Conservation (phyloP, 352 stramenopile genomes). For the Phytophthora sp. region DNA sequence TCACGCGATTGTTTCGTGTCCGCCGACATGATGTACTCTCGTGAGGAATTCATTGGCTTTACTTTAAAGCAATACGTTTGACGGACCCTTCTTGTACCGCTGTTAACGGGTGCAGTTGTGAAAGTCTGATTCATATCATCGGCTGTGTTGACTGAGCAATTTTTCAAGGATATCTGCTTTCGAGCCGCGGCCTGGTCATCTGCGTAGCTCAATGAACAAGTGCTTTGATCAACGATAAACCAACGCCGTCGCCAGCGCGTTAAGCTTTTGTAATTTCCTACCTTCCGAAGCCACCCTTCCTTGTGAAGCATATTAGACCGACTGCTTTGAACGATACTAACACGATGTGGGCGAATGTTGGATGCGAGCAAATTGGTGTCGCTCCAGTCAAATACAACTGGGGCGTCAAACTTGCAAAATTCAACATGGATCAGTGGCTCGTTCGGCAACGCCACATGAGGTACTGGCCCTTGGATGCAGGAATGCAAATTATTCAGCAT, state of each 20-base stretch:
- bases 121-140: constrained; percentile 89
- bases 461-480: constrained; percentile 66
- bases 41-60: constrained; percentile 69
- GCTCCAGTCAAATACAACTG: constrained; percentile 78
- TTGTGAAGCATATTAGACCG: constrained; percentile 58
- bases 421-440: constrained; percentile 71
- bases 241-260: constrained; percentile 73
- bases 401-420: constrained; percentile 54
- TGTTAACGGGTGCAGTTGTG: constrained; percentile 87
- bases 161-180: constrained; percentile 70
- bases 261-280: constrained; percentile 63
- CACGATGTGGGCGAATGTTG: constrained; percentile 22
- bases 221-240: constrained; percentile 76
- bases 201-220: constrained; percentile 74
- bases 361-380: constrained; percentile 16
- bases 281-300: constrained; percentile 80
- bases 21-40: constrained; percentile 82
- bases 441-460: constrained; percentile 65
- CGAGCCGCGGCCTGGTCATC: constrained; percentile 58
- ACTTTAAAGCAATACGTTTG: constrained; percentile 91
- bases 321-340: constrained; percentile 24
- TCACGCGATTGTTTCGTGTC: constrained; percentile 86
- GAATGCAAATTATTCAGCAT: constrained; percentile 82
- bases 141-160: constrained; percentile 64
- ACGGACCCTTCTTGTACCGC: constrained; percentile 75